Conservation (phyloP, 768 basidiomycete genomes). For the Mrakia blollopis region DNA sequence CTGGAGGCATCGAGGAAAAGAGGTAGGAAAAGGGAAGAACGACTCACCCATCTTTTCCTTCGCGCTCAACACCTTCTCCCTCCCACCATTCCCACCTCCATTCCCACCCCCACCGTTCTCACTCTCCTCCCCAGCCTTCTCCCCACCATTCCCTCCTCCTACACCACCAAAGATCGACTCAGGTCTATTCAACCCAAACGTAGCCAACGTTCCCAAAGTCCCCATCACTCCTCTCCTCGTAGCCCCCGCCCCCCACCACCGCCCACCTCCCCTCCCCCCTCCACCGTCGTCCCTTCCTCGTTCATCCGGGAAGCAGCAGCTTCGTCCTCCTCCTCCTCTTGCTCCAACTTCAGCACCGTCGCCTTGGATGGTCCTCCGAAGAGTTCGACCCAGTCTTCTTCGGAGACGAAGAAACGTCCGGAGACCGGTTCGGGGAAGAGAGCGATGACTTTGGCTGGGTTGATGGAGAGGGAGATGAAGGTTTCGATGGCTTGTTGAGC, state of each 20-base stretch:
- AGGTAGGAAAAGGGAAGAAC: no score
- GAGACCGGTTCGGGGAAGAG: slow-evolving; percentile 70
- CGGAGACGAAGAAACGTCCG: slow-evolving; percentile 67
- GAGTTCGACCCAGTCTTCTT: slow-evolving; percentile 68
- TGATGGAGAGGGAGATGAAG: slow-evolving; percentile 80
- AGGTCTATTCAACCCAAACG: slow-evolving; percentile 30
- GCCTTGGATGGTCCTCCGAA: slow-evolving; percentile 63
- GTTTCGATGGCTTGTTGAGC: slow-evolving; percentile 71
- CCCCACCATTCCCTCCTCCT: slow-evolving; percentile 43
- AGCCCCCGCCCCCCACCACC: no score
- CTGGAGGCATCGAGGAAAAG: background rate
- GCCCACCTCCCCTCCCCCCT: no score
- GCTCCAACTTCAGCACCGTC: slow-evolving; percentile 35
- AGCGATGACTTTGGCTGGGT: slow-evolving; percentile 88
- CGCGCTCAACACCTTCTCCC: slow-evolving; percentile 19
- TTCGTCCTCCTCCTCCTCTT: slow-evolving; percentile 34
- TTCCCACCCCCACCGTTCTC: slow-evolving; percentile 15
- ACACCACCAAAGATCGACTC: slow-evolving; percentile 39
- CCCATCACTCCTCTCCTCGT: slow-evolving; percentile 39
- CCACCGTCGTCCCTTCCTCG: no score
- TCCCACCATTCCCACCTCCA: slow-evolving; percentile 20
- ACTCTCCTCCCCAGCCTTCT: slow-evolving; percentile 30
- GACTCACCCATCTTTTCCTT: slow-evolving; percentile 21
- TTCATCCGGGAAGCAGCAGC: no score
- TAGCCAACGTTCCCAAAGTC: slow-evolving; percentile 27